Base-by-base conservation (phyloP, 805 yeast genomes). In the Saturnispora hagleri region DNA sequence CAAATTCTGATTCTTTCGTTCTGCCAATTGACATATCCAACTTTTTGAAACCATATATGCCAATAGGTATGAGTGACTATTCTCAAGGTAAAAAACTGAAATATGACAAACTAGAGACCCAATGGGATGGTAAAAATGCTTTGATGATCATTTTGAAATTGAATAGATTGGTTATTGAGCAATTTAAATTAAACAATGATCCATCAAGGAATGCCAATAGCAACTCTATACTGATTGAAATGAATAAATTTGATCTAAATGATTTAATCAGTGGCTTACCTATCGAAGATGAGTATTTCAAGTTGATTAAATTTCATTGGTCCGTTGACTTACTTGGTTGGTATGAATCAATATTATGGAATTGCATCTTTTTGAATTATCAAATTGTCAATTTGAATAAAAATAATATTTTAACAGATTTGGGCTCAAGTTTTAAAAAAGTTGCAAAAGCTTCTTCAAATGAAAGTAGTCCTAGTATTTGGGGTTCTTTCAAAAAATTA, bases 311-410 rank as follows among this genome's bases (percentile, higher is more conserved):
- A 53, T 83, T 86, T 57, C 63, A 68, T 5, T 87, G 95, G 95
- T 75, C 78, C 40, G 69, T 69, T 50, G 61, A 73, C 24, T 80
- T 87, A 0, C 67, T 86, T 24, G 90, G 89, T 0, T 87, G 95
- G 95, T 86, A 86, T 64, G 73, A 76, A 40, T 75, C 85, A 4
- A 69, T 84, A 9, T 59, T 86, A 26, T 84, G 86, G 82, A 79
- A 82, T 2, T 67, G 71, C 33, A 73, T 84, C 0, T 84, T 73
- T 58, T 57, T 63, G 22, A 66, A 60, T 48, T 65, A 69, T 53
- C 72, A 76, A 17, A 63, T 73, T 48, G 68, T 68, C 31, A 38
- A 38, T 17, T 18, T 38, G 13, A 53, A 57, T 49, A 34, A 58
- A 10, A 65, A 56, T 44, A 59, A 57, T 15, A 40, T 60, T 24